Percentiles rank a stretch among this genome's conserved stretches.
phyloP scores from a whole-genome alignment of 1,284 basidiomycete species.

The Earliella scabrosa region DNA sequence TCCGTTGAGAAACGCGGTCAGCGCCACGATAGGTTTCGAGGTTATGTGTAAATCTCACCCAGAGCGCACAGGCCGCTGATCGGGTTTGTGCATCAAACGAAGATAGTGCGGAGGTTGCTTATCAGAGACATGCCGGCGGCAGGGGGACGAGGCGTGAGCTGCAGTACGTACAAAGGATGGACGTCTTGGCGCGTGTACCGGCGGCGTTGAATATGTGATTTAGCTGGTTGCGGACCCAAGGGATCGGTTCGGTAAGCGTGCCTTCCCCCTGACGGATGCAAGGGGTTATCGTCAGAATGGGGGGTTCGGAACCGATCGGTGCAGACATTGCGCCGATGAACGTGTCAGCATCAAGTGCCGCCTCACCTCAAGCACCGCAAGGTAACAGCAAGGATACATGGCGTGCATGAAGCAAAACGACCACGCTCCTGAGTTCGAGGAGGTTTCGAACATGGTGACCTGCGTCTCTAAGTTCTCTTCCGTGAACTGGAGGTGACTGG shows the following conservation, averaged over 20 bases:
- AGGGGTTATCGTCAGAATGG: conserved; percentile 1
- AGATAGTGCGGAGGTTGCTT: not conserved
- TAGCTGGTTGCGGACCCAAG: conserved; percentile 61
- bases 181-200: conserved; percentile 67
- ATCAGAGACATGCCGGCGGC: conserved; percentile 8
- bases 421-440: conserved; percentile 77
- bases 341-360: not conserved
- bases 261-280: conserved; percentile 31
- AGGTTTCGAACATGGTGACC: conserved; percentile 74
- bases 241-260: conserved; percentile 36
- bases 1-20: not conserved
- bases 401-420: conserved; percentile 76
- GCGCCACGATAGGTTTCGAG: not conserved
- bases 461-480: conserved; percentile 71
- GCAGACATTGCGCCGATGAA: not conserved
- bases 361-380: conserved; percentile 68
- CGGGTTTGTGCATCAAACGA: conserved; percentile 4
- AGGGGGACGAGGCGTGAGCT: not conserved
- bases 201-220: conserved; percentile 62
- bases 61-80: conserved; percentile 64
- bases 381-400: conserved; percentile 63
- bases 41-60: conserved; percentile 48
- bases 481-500: conserved; percentile 69
- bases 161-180: conserved; percentile 61
- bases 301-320: not conserved